Base-by-base conservation (phyloP, 106 monocot genomes). In the Dioscorea zingiberensis region DNA sequence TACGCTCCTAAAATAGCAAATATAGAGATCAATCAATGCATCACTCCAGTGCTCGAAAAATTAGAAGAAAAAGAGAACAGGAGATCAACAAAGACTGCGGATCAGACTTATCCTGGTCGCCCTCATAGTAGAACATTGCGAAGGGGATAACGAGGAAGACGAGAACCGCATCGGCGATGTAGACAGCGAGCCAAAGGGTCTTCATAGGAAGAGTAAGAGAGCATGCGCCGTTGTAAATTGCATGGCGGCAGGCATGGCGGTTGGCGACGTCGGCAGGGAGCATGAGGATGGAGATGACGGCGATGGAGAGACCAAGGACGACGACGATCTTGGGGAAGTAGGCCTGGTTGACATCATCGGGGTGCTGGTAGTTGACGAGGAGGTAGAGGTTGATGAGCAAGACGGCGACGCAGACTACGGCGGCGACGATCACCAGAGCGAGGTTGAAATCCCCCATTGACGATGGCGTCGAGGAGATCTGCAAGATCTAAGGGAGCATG, bases 51-150 rank as follows among this genome's bases (percentile, higher is more conserved):
- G 14, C 12, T 38, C 38, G 38, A 38, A 38, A 25, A 26, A 59
- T 54, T 16, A 47, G 47, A 70, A 23, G 0, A 25, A 46, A 21
- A 38, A 7, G 10, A 38, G 10, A 6, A 0, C 38, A 38, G 38
- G 38, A 64, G 17, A 13, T 0, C 23, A 38, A 38, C 38, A 38
- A 38, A 38, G 38, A 38, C 38, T 38, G 38, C 38, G 38, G 38
- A 38, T 48, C 44, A 13, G 7, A 97, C 95, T 82, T 98, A 63
- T 98, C 97, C 86, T 89, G 92, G 60, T 98, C 97, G 46, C 97
- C 97, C 72, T 97, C 97, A 62, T 97, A 97, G 55, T 88, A 97
- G 73, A 97, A 97, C 86, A 97, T 97, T 11, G 97, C 97, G 54
- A 97, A 97, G 8, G 97, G 91, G 24, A 97, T 86, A 47, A 92